Evolutionary conservation across 768 basidiomycete species (phyloP).

Genomic region (Mycena olivaceomarginata): DNA sequence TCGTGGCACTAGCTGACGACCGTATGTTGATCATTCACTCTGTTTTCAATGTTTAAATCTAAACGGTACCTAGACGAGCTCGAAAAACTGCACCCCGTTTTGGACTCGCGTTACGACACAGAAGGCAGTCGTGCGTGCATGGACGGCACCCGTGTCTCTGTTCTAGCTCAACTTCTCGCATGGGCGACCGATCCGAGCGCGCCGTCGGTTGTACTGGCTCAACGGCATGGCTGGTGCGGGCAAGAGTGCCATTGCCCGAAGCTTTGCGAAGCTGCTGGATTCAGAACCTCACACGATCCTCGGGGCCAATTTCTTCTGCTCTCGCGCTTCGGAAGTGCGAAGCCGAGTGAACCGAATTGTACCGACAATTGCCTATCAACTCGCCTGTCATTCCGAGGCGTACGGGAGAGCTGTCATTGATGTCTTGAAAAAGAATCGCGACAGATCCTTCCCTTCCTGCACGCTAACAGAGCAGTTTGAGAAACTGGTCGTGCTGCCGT

Average conservation of each 20-base stretch:
- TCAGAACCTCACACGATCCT: not conserved
- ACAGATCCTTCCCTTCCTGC: not conserved
- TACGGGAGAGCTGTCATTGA: not conserved
- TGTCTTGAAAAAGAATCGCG: not conserved
- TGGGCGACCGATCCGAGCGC: not conserved
- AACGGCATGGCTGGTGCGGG: conserved; percentile 1
- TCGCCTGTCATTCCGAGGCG: not conserved
- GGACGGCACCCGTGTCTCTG: not conserved
- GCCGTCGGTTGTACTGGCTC: not conserved
- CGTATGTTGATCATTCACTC: no score
- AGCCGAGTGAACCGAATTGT: not conserved
- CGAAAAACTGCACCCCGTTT: not conserved
- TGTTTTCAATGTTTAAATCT: no score
- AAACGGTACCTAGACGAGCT: no score
- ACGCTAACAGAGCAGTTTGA: not conserved
- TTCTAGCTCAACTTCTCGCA: not conserved
- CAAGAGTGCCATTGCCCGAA: conserved; percentile 13
- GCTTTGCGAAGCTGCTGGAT: not conserved
- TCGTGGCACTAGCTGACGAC: no score
- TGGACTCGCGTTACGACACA: not conserved
- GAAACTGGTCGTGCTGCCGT: not conserved
- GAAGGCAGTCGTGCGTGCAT: conserved; percentile 5
- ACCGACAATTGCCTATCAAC: not conserved
- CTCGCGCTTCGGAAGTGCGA: not conserved
- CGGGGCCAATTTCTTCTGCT: not conserved